Base-by-base conservation (phyloP, 2,329 filamentous ascomycete species). In the Colletotrichum incanum region DNA sequence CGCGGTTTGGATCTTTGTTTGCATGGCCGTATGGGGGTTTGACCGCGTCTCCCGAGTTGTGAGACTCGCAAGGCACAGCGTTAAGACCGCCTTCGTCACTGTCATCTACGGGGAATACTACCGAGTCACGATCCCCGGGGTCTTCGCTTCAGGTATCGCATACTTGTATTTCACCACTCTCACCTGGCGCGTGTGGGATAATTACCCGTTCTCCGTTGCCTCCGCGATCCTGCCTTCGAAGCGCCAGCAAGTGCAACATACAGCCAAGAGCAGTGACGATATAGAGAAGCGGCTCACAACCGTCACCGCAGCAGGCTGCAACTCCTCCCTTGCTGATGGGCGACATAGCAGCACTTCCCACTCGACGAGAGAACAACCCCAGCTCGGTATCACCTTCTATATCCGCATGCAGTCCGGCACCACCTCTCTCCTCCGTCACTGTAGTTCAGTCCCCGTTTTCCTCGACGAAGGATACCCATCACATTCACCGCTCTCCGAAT, bases 1-100 rank as follows among this genome's bases (percentile, higher is more conserved):
- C 73, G 84, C 87, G 72, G 76, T 79, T 14, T 89, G 86, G 86
- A 72, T 77, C 12, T 45, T 45, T n/a, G 43, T 45, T 5, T 45
- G 43, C 43, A 45, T 45, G 23, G 80, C 71, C 7, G 43, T 80
- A 50, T 83, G 80, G 81, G 78, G 67, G 1, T 49, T 74, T 2
- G 80, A 83, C 23, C 75, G 80, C 12, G 52, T 80, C 14, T 37
- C 78, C 7, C 76, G 82, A 0, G 8, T 80, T 1, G 67, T 52
- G 8, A 74, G 80, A 5, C 78, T 81, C 18, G 74, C 74, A 0
- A 43, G 68, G 1, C 65, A 75, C 14, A 78, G 79, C 3, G 39
- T 63, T 7, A 71, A 74, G 20, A 78, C 65, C 4, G 79, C 80
- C 0, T 69, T 60, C 3, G 71, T 81, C 8, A 74, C 73, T 2